Conservation (phyloP, 2,329 filamentous ascomycete genomes). For the Drechslerella stenobrocha region DNA sequence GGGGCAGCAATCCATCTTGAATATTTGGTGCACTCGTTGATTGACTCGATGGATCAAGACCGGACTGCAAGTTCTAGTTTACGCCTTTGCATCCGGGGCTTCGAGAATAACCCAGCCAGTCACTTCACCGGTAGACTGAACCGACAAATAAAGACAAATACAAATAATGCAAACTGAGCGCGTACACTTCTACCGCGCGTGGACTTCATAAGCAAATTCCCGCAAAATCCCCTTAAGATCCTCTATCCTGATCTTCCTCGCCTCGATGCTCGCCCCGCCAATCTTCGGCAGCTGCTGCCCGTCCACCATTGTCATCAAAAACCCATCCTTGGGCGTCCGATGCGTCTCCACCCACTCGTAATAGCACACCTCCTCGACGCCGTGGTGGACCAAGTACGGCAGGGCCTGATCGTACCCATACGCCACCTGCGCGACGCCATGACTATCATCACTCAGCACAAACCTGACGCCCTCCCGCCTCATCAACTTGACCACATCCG, state of each 20-base stretch:
- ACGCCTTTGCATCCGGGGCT: no score
- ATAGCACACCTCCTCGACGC: conserved; percentile 63
- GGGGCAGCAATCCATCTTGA: no score
- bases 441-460: conserved; percentile 92
- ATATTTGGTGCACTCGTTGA: no score
- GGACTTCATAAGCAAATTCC: not conserved
- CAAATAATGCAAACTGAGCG: no score
- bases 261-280: conserved; percentile 6
- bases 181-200: no score
- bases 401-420: conserved; percentile 76
- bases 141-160: no score
- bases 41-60: no score
- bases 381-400: conserved; percentile 69
- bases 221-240: conserved; percentile 17
- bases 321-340: conserved; percentile 12
- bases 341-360: conserved; percentile 38
- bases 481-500: conserved; percentile 72
- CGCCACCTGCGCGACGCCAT: conserved; percentile 83
- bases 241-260: conserved; percentile 16
- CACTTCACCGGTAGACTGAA: no score
- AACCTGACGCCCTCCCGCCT: conserved; percentile 71
- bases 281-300: conserved; percentile 21
- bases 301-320: conserved; percentile 4
- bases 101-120: no score
- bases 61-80: no score